Percentiles rank a stretch among this genome's conserved stretches.
Conservation (phyloP, 2,329 filamentous ascomycete species). For the Trichoderma sp. region DNA sequence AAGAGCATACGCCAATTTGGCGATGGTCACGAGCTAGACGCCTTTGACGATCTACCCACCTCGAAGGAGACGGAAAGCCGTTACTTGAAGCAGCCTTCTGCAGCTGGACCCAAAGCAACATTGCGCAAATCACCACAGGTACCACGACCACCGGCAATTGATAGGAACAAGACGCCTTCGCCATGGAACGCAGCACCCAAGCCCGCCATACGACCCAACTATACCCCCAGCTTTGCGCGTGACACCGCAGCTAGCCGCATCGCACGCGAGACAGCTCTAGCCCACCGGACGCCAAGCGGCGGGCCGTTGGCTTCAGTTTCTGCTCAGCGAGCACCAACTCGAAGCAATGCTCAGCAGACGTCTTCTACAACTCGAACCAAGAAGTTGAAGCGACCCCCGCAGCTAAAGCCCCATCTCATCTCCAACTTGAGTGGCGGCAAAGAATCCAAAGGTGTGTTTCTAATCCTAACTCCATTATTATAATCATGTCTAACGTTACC, state of each 20-base stretch:
- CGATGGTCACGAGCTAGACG: constrained; percentile 87
- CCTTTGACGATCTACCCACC: constrained; percentile 91
- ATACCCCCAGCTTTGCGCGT: constrained; percentile 61
- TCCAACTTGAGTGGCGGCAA: constrained; percentile 74
- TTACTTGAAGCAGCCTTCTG: constrained; percentile 76
- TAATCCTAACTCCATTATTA: background rate
- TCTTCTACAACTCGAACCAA: constrained; percentile 48
- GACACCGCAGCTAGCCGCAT: constrained; percentile 65
- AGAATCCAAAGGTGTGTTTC: constrained; percentile 71
- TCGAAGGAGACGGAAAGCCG: constrained; percentile 77
- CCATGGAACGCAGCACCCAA: constrained; percentile 47
- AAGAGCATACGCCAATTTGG: constrained; percentile 63
- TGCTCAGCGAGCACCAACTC: constrained; percentile 53
- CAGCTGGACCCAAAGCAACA: constrained; percentile 62
- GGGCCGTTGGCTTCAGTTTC: constrained; percentile 55
- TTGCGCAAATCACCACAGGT: constrained; percentile 57
- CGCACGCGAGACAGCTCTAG: constrained; percentile 60
- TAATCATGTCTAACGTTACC: constrained; percentile 29
- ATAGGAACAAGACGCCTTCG: constrained; percentile 53
- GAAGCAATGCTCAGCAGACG: constrained; percentile 47
- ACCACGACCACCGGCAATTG: constrained; percentile 41
- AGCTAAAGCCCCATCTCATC: constrained; percentile 82
- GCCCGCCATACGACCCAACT: constrained; percentile 56
- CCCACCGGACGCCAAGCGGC: constrained; percentile 56
- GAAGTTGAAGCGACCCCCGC: constrained; percentile 59